Evolutionary conservation across 1,284 basidiomycete species (phyloP).

Genomic region (Coniophora puteana): DNA sequence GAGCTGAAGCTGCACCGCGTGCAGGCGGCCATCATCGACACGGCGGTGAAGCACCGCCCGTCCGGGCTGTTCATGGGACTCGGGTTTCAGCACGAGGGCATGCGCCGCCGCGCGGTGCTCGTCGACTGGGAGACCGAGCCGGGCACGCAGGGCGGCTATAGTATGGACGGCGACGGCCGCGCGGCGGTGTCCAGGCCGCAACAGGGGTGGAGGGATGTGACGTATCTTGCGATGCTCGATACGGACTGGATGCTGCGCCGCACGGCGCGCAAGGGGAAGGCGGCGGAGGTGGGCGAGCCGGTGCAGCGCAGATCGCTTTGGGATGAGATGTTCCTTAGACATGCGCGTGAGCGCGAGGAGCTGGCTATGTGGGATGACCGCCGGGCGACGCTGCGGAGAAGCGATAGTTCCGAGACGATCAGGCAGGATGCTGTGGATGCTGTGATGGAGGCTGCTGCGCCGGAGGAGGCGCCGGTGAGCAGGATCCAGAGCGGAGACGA

Average conservation of each 20-base stretch:
- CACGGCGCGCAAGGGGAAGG: slow-evolving; percentile 8
- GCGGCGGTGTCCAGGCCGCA: too few relatives aligned
- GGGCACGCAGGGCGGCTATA: too few relatives aligned
- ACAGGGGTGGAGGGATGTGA: slow-evolving; percentile 57
- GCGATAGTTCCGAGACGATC: too few relatives aligned
- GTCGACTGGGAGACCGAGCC: too few relatives aligned
- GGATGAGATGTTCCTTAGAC: slow-evolving; percentile 61
- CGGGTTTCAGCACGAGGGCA: slow-evolving; percentile 60
- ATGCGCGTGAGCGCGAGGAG: slow-evolving; percentile 55
- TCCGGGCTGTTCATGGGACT: slow-evolving; percentile 40
- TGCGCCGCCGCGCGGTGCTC: slow-evolving; percentile 47
- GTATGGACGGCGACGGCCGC: slow-evolving; percentile 32
- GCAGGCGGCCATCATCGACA: slow-evolving; percentile 46
- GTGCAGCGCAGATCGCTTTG: slow-evolving; percentile 41
- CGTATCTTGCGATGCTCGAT: slow-evolving; percentile 54
- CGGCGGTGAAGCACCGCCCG: slow-evolving; percentile 34
- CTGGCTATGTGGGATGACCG: slow-evolving; percentile 52
- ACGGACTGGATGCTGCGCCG: slow-evolving; percentile 53
- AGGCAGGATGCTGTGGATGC: too few relatives aligned
- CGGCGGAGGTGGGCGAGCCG: slow-evolving; percentile 4
- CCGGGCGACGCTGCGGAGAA: too few relatives aligned
- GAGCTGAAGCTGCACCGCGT: slow-evolving; percentile 50
- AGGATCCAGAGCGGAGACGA: too few relatives aligned
- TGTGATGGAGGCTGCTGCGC: too few relatives aligned
- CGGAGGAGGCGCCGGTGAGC: too few relatives aligned